These are phyloP conservation scores for Alternaria triticimaculans DNA, from an alignment of 2,329 filamentous ascomycete genomes.

Conservation along the genomic window DNA sequence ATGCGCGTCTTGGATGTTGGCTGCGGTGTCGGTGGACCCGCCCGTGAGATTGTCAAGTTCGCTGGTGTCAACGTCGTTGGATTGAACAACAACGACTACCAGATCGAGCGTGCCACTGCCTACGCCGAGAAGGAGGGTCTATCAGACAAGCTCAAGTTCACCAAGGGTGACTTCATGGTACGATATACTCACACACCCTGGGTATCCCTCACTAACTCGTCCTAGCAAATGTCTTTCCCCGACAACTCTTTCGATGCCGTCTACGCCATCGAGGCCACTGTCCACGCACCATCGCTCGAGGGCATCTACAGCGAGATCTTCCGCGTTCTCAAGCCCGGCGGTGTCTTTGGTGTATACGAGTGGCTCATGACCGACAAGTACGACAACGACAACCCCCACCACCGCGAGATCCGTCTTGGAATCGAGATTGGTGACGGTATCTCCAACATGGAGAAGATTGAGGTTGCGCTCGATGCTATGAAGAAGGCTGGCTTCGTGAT, in stretches of 20 bases:
- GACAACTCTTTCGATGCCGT: constrained; percentile 93
- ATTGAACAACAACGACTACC: constrained; percentile 99
- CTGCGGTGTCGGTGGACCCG: constrained; percentile 94
- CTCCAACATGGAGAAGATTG: constrained; percentile 92
- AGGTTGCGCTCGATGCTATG: constrained; percentile 82
- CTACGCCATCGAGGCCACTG: constrained; percentile 96
- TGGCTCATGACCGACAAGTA: constrained; percentile 99
- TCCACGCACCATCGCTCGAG: constrained; percentile 88
- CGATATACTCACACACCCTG: constrained; percentile 9
- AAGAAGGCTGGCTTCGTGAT: constrained; percentile 86
- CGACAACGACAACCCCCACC: constrained; percentile 84
- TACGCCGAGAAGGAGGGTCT: constrained; percentile 86
- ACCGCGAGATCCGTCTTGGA: constrained; percentile 88
- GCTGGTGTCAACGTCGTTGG: constrained; percentile 87
- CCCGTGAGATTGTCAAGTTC: constrained; percentile 95
- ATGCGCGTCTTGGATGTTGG: constrained; percentile 96
- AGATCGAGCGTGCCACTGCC: constrained; percentile 88
- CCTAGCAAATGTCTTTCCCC: constrained; percentile 88
- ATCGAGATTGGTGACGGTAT: constrained; percentile 98
- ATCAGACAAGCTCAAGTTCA: constrained; percentile 78
- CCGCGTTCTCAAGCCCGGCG: constrained; percentile 93
- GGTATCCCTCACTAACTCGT: constrained; percentile 10
- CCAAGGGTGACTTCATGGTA: constrained; percentile 97
- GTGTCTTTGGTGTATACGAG: constrained; percentile 96
- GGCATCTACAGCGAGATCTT: constrained; percentile 95